phyloP scores from a whole-genome alignment of 2,329 filamentous ascomycete genomes.

The Pseudogymnoascus sp. region DNA sequence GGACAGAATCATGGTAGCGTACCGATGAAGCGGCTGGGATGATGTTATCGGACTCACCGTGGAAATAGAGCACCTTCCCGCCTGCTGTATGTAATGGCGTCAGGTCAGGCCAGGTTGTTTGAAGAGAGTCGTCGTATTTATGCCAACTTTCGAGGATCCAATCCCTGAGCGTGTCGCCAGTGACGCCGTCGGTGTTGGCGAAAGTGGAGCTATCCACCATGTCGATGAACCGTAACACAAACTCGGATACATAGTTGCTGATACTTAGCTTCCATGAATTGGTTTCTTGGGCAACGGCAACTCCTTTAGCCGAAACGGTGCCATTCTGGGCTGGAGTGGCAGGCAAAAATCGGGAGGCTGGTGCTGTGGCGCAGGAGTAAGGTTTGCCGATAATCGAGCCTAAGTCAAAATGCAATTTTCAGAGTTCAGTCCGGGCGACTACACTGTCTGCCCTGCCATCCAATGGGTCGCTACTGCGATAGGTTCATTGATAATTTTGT shows the following conservation, averaged over 20 bases:
- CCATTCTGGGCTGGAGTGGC: conserved; percentile 11
- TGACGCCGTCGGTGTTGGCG: conserved; percentile 35
- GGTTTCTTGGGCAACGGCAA: conserved; percentile 29
- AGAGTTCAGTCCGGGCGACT: conserved; percentile 40
- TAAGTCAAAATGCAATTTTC: conserved; percentile 38
- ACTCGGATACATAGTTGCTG: conserved; percentile 31
- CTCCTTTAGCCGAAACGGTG: conserved; percentile 22
- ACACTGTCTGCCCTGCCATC: conserved; percentile 48
- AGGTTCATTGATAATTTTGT: conserved; percentile 44
- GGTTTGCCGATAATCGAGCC: conserved; percentile 37
- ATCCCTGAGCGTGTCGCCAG: conserved; percentile 42
- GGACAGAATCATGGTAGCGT: conserved; percentile 41
- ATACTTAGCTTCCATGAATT: conserved; percentile 28
- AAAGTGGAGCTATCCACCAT: conserved; percentile 27
- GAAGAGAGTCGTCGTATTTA: conserved; percentile 40
- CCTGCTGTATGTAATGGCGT: conserved; percentile 35
- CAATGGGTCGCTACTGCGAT: conserved; percentile 43
- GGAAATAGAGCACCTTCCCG: conserved; percentile 44
- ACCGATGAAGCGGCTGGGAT: conserved; percentile 41
- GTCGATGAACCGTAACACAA: conserved; percentile 24
- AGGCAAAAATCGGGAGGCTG: neutral
- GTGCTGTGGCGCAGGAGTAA: conserved; percentile 35
- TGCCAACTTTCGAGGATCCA: conserved; percentile 43
- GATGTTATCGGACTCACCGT: conserved; percentile 41
- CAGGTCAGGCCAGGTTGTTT: conserved; percentile 41